These are phyloP conservation scores for Epipyxis sp. DNA, from an alignment of 108 stramenopile species.

Conservation along the genomic window DNA sequence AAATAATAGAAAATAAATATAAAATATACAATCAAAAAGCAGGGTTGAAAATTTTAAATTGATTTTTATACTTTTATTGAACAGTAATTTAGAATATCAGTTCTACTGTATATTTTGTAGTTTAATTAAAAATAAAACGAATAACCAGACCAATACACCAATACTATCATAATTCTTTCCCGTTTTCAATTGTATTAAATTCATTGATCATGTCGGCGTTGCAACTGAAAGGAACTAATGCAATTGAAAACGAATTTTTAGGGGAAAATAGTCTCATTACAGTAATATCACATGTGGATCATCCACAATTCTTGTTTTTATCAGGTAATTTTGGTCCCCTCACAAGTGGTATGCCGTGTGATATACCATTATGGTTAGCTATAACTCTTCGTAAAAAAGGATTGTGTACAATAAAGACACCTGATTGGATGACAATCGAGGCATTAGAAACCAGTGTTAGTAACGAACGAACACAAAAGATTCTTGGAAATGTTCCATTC, in stretches of 20 bases:
- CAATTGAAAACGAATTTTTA: constrained; percentile 5
- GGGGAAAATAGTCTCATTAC: neutral
- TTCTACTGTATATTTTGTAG: too few relatives aligned
- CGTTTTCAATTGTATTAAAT: too few relatives aligned
- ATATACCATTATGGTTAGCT: constrained; percentile 13
- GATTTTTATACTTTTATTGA: too few relatives aligned
- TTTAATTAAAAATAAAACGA: too few relatives aligned
- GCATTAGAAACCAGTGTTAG: neutral
- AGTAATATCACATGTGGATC: neutral
- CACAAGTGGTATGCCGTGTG: constrained; percentile 5
- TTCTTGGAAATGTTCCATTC: neutral
- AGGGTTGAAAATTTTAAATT: too few relatives aligned
- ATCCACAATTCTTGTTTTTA: neutral
- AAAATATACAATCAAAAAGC: too few relatives aligned
- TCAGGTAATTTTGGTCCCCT: constrained; percentile 10
- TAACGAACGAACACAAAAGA: neutral
- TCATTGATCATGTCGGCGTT: too few relatives aligned
- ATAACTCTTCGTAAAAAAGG: neutral
- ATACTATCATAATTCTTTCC: too few relatives aligned
- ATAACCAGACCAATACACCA: too few relatives aligned
- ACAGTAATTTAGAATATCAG: too few relatives aligned
- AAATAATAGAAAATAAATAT: too few relatives aligned
- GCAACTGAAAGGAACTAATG: too few relatives aligned
- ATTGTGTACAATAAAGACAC: neutral
- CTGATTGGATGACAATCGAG: neutral